Conservation (phyloP, 768 basidiomycete genomes). For the Pisolithus tinctorius region DNA sequence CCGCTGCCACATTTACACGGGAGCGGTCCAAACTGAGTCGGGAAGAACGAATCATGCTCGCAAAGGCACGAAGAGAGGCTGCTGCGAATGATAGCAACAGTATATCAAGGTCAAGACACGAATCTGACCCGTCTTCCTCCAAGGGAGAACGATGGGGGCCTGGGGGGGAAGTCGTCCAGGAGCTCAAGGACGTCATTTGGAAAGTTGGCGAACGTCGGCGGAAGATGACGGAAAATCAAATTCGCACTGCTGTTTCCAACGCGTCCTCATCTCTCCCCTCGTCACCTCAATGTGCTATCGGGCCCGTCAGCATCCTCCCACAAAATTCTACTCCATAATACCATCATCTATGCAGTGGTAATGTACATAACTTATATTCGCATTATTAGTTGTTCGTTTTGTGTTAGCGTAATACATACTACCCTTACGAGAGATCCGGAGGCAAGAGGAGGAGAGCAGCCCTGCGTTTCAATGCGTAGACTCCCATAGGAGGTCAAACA, state of each 20-base stretch:
- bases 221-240: conserved; percentile 33
- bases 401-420: not conserved
- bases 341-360: conserved; percentile 9
- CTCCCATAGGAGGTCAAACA: too few species aligned
- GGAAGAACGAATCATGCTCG: conserved; percentile 65
- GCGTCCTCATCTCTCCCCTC: conserved; percentile 6
- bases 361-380: conserved; percentile 9
- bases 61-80: conserved; percentile 48
- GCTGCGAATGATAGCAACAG: conserved; percentile 13
- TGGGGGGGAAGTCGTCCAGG: conserved; percentile 74
- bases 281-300: conserved; percentile 11
- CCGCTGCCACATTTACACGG: conserved; percentile 34
- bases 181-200: conserved; percentile 83
- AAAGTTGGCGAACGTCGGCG: conserved; percentile 69
- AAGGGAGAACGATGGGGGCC: conserved; percentile 57
- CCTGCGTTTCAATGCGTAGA: too few species aligned
- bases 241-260: conserved; percentile 5
- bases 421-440: not conserved
- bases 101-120: conserved; percentile 19
- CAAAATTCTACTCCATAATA: conserved; percentile 19
- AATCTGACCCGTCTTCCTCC: conserved; percentile 5
- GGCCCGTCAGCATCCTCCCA: conserved; percentile 34
- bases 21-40: conserved; percentile 62
- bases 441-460: too few species aligned
- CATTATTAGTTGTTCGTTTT: conserved; percentile 3